Evolutionary conservation across 768 basidiomycete genomes (phyloP).

Genomic region (Crucibulum laeve): DNA sequence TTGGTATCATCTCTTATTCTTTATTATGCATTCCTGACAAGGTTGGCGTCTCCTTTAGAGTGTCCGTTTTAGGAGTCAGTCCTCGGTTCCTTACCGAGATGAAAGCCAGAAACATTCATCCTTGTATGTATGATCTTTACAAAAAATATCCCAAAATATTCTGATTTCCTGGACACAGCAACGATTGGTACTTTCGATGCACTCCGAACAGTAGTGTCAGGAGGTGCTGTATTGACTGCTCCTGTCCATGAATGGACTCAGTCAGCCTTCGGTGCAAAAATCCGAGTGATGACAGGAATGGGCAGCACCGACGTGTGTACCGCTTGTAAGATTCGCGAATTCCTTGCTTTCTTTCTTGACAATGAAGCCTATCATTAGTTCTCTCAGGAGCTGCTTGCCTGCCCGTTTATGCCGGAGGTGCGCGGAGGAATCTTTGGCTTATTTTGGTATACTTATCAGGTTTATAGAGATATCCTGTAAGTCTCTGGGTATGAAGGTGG

Average conservation of each 20-base stretch:
- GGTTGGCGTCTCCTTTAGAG: background rate
- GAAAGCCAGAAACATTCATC: background rate
- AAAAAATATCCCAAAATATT: no score
- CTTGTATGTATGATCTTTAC: background rate
- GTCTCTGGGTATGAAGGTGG: constrained; percentile 59
- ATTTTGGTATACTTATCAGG: background rate
- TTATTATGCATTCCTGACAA: background rate
- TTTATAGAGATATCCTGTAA: constrained; percentile 58
- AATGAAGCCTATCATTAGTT: constrained; percentile 31
- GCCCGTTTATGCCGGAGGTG: constrained; percentile 64
- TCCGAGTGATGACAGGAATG: constrained; percentile 50
- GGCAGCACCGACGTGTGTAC: constrained; percentile 75
- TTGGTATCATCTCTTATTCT: constrained; percentile 6
- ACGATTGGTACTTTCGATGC: constrained; percentile 50
- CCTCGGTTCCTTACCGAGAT: constrained; percentile 1
- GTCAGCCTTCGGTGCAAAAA: constrained; percentile 46
- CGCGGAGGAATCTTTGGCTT: constrained; percentile 4
- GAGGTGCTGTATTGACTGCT: constrained; percentile 62
- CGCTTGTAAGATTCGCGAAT: constrained; percentile 40
- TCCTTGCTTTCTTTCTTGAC: background rate
- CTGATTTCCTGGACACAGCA: constrained; percentile 20
- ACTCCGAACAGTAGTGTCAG: constrained; percentile 45
- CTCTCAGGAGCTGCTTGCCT: constrained; percentile 41
- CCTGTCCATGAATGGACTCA: constrained; percentile 66
- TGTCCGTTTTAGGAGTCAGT: constrained; percentile 1